These are phyloP conservation scores for Leccinum griseonigrum DNA, from an alignment of 1,284 basidiomycete species.

Conservation along the genomic window DNA sequence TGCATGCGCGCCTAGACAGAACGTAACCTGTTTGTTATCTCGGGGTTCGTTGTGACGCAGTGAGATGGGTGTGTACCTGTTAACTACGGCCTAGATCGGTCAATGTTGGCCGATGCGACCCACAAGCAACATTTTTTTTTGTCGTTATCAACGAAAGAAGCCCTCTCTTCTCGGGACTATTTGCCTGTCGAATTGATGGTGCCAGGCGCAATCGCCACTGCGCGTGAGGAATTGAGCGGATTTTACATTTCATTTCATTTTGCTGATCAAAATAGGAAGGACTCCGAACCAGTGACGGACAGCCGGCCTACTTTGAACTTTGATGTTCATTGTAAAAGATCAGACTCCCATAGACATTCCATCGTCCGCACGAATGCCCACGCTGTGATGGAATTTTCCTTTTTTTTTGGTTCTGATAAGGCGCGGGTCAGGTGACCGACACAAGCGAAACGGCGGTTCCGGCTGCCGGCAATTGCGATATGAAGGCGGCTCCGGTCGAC, in stretches of 20 bases:
- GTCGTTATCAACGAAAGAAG: background rate
- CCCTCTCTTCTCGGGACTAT: background rate
- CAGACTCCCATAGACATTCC: background rate
- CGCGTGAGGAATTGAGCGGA: background rate
- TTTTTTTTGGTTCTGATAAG: background rate
- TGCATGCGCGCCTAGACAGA: background rate
- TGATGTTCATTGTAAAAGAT: conserved; percentile 4
- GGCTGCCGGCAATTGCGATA: conserved; percentile 11
- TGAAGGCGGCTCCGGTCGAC: conserved; percentile 18
- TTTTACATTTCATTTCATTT: background rate
- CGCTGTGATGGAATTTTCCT: background rate
- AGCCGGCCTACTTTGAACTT: background rate
- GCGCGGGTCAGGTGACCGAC: background rate
- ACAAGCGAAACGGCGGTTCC: conserved; percentile 3
- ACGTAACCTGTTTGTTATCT: too few relatives aligned
- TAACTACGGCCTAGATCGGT: background rate
- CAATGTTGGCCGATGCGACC: background rate
- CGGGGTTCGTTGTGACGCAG: background rate
- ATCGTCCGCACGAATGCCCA: background rate
- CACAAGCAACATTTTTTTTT: background rate
- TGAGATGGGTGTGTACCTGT: background rate
- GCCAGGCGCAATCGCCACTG: background rate
- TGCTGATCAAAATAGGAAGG: background rate
- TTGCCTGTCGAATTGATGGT: background rate
- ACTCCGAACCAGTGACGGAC: background rate